Percentiles rank a stretch among this genome's conserved stretches.
These are phyloP conservation scores for Pseudogymnoascus sp. DNA, from an alignment of 2,329 filamentous ascomycete genomes.

Conservation along the genomic window DNA sequence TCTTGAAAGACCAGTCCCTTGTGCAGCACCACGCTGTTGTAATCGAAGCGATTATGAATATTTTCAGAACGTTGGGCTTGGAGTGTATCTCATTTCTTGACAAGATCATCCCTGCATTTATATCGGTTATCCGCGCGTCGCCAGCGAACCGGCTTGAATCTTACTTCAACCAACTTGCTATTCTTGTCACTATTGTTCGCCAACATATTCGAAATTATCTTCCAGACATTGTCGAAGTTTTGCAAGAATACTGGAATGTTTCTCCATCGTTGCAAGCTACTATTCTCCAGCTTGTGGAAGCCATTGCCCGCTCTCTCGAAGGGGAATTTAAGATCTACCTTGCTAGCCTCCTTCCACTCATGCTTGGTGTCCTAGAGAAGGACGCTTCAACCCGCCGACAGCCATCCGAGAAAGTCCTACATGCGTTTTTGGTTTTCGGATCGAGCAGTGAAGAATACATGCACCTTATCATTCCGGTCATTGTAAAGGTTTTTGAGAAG, in stretches of 20 bases:
- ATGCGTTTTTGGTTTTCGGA: conserved; percentile 93
- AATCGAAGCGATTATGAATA: conserved; percentile 97
- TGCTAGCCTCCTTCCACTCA: conserved; percentile 77
- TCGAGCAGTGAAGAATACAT: conserved; percentile 97
- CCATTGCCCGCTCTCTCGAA: conserved; percentile 86
- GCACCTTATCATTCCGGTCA: conserved; percentile 94
- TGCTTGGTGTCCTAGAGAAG: conserved; percentile 89
- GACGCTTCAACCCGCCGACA: conserved; percentile 68
- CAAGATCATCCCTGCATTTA: conserved; percentile 88
- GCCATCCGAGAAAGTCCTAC: conserved; percentile 82
- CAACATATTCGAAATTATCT: conserved; percentile 93
- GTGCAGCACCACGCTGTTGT: conserved; percentile 87
- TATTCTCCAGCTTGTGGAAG: conserved; percentile 85
- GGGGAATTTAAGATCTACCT: conserved; percentile 98
- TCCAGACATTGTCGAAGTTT: conserved; percentile 73
- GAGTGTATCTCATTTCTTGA: conserved; percentile 94
- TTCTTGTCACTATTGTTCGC: conserved; percentile 87
- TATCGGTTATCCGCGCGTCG: conserved; percentile 78
- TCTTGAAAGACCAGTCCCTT: conserved; percentile 83
- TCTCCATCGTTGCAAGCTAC: conserved; percentile 78
- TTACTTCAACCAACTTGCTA: conserved; percentile 94
- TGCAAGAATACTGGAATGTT: conserved; percentile 84
- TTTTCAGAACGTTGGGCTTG: conserved; percentile 90
- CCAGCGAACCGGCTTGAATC: conserved; percentile 74
- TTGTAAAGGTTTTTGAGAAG: conserved; percentile 90